Evolutionary conservation across 2,329 filamentous ascomycete species (phyloP), one percentile per base, ranked within the genome.

Genomic region (Cordyceps fumosorosea): DNA sequence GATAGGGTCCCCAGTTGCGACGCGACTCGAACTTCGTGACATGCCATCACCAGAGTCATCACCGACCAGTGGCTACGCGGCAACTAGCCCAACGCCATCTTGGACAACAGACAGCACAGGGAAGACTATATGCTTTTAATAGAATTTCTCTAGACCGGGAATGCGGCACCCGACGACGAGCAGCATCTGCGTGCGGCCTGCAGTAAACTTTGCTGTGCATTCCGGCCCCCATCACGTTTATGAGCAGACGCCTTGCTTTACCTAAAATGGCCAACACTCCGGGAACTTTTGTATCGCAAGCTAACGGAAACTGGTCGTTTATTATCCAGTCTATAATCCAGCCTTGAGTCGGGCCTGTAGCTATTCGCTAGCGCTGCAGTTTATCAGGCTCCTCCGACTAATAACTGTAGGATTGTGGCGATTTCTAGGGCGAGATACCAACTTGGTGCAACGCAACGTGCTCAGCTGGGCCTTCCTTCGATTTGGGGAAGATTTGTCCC

Each of bases 251-350:
- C 44, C 44, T 12, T 37, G 42, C 37, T 12, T 40, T 48, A 32
- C 57, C 57, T 18, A 42, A 60, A 60, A 60, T 34, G 50, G 57
- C 32, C 50, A 53, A 45, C 50, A 45, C 20, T 37, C 50, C 37
- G 57, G 56, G 57, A 47, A 60, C 57, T 60, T 60, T 54, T 60
- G 57, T 29, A 32, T 32, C 8, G 20, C 56, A 20, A 40, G 44
- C 56, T 57, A 48, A 40, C 32, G 32, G 44, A 10, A 6, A 14
- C 34, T 57, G 20, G 56, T 57, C 56, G 56, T 50, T 40, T 26
- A 24, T 18, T 18, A 24, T 20, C 12, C 34, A 37, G 34, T 12
- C 34, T 12, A 14, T 20, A 18, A 24, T 16, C 29, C 47, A 50
- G 45, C 32, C 56, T 22, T 32, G 22, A 47, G 37, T 51, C 34